Percentiles rank a stretch among this genome's conserved stretches.
These are phyloP conservation scores for Zancudomyces culisetae DNA, from an alignment of 371 early-diverging fungal genomes.

Conservation along the genomic window DNA sequence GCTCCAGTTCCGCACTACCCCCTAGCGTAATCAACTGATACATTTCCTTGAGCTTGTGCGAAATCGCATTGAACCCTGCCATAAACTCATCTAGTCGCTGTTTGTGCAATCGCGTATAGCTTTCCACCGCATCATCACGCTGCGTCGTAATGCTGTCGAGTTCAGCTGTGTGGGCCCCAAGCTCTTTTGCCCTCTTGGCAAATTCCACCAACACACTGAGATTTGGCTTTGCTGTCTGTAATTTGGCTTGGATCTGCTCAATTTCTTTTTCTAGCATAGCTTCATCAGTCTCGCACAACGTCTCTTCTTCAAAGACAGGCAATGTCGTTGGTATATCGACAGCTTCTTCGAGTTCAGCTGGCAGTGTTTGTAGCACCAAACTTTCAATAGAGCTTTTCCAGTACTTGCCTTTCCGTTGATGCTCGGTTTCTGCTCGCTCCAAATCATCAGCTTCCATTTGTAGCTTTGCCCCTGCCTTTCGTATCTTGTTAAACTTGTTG, in stretches of 20 bases:
- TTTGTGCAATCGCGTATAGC: slow-evolving; percentile 61
- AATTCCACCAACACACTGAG: slow-evolving; percentile 77
- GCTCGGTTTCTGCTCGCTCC: slow-evolving; percentile 20
- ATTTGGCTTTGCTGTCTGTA: slow-evolving; percentile 59
- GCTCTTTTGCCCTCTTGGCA: slow-evolving; percentile 52
- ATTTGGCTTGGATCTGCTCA: slow-evolving; percentile 21
- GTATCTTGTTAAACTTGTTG: slow-evolving; percentile 40
- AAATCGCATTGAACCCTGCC: slow-evolving; percentile 87
- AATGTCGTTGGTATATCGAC: slow-evolving; percentile 8
- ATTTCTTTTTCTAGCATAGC: slow-evolving; percentile 16
- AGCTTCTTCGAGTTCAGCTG: slow-evolving; percentile 17
- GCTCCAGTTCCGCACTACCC: slow-evolving; percentile 98
- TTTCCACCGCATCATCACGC: slow-evolving; percentile 52
- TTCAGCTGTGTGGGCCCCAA: slow-evolving; percentile 43
- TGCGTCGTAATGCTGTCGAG: slow-evolving; percentile 48
- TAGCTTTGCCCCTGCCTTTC: slow-evolving; percentile 37
- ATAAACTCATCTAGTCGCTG: slow-evolving; percentile 85
- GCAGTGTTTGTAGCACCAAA: slow-evolving; percentile 12
- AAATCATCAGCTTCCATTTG: slow-evolving; percentile 22
- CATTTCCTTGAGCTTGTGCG: slow-evolving; percentile 95
- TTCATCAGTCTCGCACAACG: slow-evolving; percentile 30
- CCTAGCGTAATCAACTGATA: slow-evolving; percentile 99
- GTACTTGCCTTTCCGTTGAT: slow-evolving; percentile 17
- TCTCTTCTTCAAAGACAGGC: slow-evolving; percentile 9
- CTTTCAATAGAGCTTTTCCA: slow-evolving; percentile 21